Conservation (phyloP, 1,139 yeast genomes). For the Pichia kudriavzevii region DNA sequence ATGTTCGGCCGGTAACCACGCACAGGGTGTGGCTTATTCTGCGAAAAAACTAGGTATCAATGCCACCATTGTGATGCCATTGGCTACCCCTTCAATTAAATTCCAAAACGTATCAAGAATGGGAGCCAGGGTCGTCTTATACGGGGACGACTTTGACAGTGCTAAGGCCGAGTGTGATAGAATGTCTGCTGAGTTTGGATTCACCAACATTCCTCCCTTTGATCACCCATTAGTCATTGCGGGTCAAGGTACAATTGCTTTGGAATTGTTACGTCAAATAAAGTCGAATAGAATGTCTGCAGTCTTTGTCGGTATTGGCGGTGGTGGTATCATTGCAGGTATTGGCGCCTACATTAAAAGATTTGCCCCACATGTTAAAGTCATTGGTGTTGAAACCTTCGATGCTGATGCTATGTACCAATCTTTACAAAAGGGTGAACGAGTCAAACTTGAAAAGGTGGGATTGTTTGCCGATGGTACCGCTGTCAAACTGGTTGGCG, state of each 20-base stretch:
- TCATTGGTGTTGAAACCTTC: constrained; percentile 91
- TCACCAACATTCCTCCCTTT: constrained; percentile 91
- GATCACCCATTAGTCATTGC: constrained; percentile 98
- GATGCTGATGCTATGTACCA: constrained; percentile 89
- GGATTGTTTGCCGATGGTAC: constrained; percentile 99
- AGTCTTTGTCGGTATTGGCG: constrained; percentile 90
- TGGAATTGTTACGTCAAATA: constrained; percentile 85
- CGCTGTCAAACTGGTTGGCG: constrained; percentile 88
- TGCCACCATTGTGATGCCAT: constrained; percentile 97
- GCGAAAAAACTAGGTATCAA: constrained; percentile 80
- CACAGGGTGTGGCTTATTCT: constrained; percentile 96
- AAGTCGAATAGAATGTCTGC: constrained; percentile 74
- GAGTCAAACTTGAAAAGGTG: constrained; percentile 55
- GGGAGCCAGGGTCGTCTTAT: constrained; percentile 89
- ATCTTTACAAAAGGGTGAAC: constrained; percentile 52
- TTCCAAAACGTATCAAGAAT: constrained; percentile 82
- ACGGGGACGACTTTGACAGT: constrained; percentile 89
- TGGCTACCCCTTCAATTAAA: constrained; percentile 92
- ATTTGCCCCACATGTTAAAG: constrained; percentile 94
- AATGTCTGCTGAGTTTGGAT: constrained; percentile 57
- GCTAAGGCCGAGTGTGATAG: constrained; percentile 86
- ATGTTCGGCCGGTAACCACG: constrained; percentile 98
- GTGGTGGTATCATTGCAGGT: constrained; percentile 95
- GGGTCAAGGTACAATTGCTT: constrained; percentile 98
- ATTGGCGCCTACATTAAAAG: constrained; percentile 83